Evolutionary conservation across 768 basidiomycete species (phyloP).

Genomic region (Leucocoprinus sp.): DNA sequence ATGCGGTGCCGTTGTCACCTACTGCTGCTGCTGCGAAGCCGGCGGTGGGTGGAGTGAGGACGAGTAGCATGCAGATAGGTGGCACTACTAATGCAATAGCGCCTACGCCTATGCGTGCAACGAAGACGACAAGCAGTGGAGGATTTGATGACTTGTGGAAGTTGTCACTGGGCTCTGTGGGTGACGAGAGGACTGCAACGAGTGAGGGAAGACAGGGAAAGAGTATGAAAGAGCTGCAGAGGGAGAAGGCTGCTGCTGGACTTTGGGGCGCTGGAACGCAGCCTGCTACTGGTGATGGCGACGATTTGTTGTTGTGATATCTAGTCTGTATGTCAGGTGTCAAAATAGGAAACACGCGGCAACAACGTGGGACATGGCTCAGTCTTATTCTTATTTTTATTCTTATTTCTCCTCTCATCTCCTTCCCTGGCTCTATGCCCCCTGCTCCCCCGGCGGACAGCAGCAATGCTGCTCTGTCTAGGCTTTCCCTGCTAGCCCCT

Average conservation of each 20-base stretch:
- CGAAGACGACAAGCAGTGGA: conserved; percentile 19
- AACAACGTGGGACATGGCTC: conserved; percentile 10
- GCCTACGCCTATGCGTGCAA: conserved; percentile 20
- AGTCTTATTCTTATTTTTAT: conserved; percentile 16
- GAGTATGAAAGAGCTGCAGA: conserved; percentile 84
- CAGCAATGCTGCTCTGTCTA: conserved; percentile 11
- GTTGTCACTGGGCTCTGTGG: conserved; percentile 55
- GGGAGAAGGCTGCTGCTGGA: conserved; percentile 73
- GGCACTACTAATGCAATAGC: neutral
- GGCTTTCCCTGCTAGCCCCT: conserved; percentile 26
- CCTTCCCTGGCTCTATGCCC: conserved; percentile 10
- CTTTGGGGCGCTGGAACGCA: conserved; percentile 56
- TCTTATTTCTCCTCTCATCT: conserved; percentile 16
- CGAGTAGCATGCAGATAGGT: conserved; percentile 1
- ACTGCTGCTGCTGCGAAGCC: conserved; percentile 7
- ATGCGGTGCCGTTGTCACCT: conserved; percentile 21
- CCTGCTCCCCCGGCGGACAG: neutral
- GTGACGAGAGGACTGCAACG: conserved; percentile 28
- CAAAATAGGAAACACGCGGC: too few relatives aligned
- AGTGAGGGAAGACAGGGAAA: conserved; percentile 34
- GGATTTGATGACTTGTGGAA: conserved; percentile 90
- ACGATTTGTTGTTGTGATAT: conserved; percentile 21
- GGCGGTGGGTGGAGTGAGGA: neutral
- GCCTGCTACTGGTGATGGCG: conserved; percentile 15
- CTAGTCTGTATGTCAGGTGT: neutral